Conservation (phyloP, 1,284 basidiomycete genomes). For the Ustilago tritici region DNA sequence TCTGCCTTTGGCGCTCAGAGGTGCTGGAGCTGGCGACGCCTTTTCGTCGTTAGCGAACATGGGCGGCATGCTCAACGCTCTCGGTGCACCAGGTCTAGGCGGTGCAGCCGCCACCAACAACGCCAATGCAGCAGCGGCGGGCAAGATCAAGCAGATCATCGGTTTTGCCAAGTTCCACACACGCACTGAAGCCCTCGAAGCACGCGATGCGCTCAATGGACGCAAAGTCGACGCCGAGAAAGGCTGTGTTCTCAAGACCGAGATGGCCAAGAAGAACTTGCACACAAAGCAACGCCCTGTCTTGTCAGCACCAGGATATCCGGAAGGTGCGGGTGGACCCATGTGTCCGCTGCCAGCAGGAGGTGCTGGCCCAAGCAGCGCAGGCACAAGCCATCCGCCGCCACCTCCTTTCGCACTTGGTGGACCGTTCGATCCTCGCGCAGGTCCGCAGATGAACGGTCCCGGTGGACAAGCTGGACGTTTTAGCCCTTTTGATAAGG, state of each 20-base stretch:
- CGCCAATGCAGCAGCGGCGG: slow-evolving; percentile 34
- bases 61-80: slow-evolving; percentile 31
- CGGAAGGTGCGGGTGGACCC: slow-evolving; percentile 25
- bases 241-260: slow-evolving; percentile 92
- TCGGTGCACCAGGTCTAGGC: slow-evolving; percentile 33
- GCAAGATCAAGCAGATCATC: slow-evolving; percentile 83
- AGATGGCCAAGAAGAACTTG: slow-evolving; percentile 99
- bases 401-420: slow-evolving; percentile 32
- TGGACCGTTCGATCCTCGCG: slow-evolving; percentile 41
- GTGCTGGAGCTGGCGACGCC: slow-evolving; percentile 46
- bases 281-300: slow-evolving; percentile 76
- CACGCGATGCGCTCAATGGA: slow-evolving; percentile 89
- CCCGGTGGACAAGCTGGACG: slow-evolving; percentile 24
- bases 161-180: slow-evolving; percentile 96
- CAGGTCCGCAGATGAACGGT: slow-evolving; percentile 32
- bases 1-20: slow-evolving; percentile 49
- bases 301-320: slow-evolving; percentile 26
- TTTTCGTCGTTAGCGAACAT: slow-evolving; percentile 48
- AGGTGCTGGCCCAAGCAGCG: slow-evolving; percentile 14
- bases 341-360: slow-evolving; percentile 23
- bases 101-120: slow-evolving; percentile 27
- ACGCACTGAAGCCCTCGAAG: slow-evolving; percentile 85
- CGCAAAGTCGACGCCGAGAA: slow-evolving; percentile 93
- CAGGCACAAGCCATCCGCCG: slow-evolving; percentile 12
- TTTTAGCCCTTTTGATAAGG: slow-evolving; percentile 32